phyloP scores from a whole-genome alignment of 225 moss, liverwort and hornwort species.

The Antitrichia curtipendula region DNA sequence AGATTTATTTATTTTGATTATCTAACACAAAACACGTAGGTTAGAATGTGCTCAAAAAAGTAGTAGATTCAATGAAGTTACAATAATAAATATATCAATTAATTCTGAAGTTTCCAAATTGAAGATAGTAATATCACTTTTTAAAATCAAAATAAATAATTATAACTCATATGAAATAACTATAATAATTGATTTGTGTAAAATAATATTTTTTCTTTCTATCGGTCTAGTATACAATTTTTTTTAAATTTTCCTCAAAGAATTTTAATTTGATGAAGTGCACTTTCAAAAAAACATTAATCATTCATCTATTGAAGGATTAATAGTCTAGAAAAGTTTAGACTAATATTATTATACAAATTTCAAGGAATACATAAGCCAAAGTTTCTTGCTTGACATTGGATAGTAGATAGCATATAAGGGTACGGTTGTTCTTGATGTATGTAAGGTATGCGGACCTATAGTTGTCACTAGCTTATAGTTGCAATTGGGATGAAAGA shows the following conservation, averaged over 20 bases:
- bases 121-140: not conserved
- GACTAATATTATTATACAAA: not conserved
- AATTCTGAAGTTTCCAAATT: not conserved
- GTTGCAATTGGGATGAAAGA: not conserved
- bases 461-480: not conserved
- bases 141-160: not conserved
- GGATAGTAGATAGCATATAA: not conserved
- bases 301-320: not conserved
- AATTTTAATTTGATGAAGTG: not conserved
- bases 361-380: not conserved
- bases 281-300: not conserved
- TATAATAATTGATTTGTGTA: not conserved
- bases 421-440: not conserved
- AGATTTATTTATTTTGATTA: not conserved
- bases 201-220: not conserved
- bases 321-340: not conserved
- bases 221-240: not conserved
- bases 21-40: not conserved
- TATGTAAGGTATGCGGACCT: fast-evolving
- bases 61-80: not conserved
- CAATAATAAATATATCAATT: not conserved
- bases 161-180: not conserved
- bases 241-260: not conserved
- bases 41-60: not conserved
- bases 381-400: not conserved